These are phyloP conservation scores for Alternaria gaisen DNA, from an alignment of 2,329 filamentous ascomycete species.

Conservation along the genomic window DNA sequence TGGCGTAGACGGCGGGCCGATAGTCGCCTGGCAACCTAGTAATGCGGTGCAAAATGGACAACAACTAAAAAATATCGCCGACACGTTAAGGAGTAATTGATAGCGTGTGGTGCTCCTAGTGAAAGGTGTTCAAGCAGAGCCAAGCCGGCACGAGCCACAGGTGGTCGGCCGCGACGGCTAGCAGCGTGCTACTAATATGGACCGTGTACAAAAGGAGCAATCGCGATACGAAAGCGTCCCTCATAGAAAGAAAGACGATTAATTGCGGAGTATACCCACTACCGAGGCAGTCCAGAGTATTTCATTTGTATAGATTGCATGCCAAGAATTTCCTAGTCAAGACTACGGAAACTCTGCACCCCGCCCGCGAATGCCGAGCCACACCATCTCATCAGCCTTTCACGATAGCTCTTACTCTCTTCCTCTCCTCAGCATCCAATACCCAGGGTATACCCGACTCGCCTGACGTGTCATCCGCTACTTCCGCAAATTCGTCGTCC, in stretches of 20 bases:
- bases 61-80: neutral
- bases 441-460: slow-evolving; percentile 74
- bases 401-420: slow-evolving; percentile 75
- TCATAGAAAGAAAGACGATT: neutral
- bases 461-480: slow-evolving; percentile 59
- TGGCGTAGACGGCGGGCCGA: neutral
- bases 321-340: slow-evolving; percentile 22
- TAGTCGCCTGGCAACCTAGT: neutral
- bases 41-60: neutral
- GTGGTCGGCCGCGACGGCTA: slow-evolving; percentile 5
- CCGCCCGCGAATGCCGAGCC: neutral
- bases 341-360: neutral
- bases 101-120: neutral
- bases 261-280: neutral
- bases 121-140: slow-evolving; percentile 11
- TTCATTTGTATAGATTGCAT: slow-evolving; percentile 28
- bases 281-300: neutral
- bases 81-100: neutral
- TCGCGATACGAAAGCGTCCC: neutral
- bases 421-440: slow-evolving; percentile 76
- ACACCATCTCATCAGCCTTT: slow-evolving; percentile 31
- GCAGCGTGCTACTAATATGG: neutral
- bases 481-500: slow-evolving; percentile 91
- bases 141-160: slow-evolving; percentile 18
- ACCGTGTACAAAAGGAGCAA: neutral